Evolutionary conservation across 371 early-diverging fungal species (phyloP).

Genomic region (Massospora cicadina): DNA sequence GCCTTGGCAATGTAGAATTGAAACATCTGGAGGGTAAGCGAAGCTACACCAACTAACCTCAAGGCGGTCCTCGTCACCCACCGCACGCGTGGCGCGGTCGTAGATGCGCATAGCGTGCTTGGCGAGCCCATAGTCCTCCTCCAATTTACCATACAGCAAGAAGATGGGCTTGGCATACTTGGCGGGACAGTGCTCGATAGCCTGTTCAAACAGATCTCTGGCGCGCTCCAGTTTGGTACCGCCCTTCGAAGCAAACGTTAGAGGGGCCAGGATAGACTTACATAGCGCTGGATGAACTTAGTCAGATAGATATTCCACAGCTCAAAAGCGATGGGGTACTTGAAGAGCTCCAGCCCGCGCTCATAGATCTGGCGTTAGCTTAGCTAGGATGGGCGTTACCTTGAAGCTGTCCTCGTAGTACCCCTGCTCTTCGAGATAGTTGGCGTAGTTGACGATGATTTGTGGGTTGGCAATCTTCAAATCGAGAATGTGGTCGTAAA

Average conservation of each 20-base stretch:
- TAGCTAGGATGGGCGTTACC: slow-evolving; percentile 12
- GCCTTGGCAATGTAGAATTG: slow-evolving; percentile 81
- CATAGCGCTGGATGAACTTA: slow-evolving; percentile 68
- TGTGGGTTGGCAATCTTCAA: slow-evolving; percentile 90
- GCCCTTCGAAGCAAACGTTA: slow-evolving; percentile 23
- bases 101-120: slow-evolving; percentile 86
- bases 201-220: slow-evolving; percentile 91
- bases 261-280: slow-evolving; percentile 18
- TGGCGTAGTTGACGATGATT: slow-evolving; percentile 81
- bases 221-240: slow-evolving; percentile 77
- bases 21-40: slow-evolving; percentile 33
- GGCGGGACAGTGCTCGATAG: slow-evolving; percentile 71
- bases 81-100: slow-evolving; percentile 71
- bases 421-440: slow-evolving; percentile 70
- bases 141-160: slow-evolving; percentile 83
- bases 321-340: slow-evolving; percentile 92
- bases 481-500: slow-evolving; percentile 84
- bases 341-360: slow-evolving; percentile 87
- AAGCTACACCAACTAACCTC: slow-evolving; percentile 21
- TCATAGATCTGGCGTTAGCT: slow-evolving; percentile 47
- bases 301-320: slow-evolving; percentile 91
- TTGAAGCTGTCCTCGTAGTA: slow-evolving; percentile 90
- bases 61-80: slow-evolving; percentile 49
- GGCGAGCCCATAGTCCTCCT: slow-evolving; percentile 84
- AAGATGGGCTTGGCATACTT: slow-evolving; percentile 73